Percentiles rank a stretch among this genome's conserved stretches.
Conservation (phyloP, 2,329 filamentous ascomycete genomes). For the Shiraia sp. region DNA sequence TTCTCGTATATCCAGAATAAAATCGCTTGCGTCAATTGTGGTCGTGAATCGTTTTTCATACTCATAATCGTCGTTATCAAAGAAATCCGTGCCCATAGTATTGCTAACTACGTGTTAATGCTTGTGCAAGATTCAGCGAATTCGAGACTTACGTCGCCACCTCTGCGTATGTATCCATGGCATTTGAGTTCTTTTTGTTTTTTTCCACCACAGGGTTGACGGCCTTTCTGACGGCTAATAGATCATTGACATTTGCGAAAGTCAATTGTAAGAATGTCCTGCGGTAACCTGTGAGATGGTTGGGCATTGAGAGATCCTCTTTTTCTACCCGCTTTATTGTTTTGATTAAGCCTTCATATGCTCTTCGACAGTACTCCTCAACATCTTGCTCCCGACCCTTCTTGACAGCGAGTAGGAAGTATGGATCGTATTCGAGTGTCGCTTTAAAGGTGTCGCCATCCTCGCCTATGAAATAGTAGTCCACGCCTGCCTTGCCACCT, state of each 20-base stretch:
- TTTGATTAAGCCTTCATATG: constrained; percentile 81
- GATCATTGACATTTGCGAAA: constrained; percentile 84
- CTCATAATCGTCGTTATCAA: constrained; percentile 80
- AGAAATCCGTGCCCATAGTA: constrained; percentile 87
- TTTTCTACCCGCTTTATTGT: constrained; percentile 77
- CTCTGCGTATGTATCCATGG: constrained; percentile 98
- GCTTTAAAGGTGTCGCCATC: constrained; percentile 92
- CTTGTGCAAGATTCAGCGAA: neutral
- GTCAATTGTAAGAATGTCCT: constrained; percentile 84
- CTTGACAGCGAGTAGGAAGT: constrained; percentile 90
- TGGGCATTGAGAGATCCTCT: constrained; percentile 93
- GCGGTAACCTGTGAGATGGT: constrained; percentile 89
- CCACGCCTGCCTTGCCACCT: constrained; percentile 84
- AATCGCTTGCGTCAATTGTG: constrained; percentile 90
- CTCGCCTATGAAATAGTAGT: constrained; percentile 85
- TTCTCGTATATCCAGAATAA: constrained; percentile 96
- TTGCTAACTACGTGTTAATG: constrained; percentile 55
- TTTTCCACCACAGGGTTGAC: constrained; percentile 92
- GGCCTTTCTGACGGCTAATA: constrained; percentile 81
- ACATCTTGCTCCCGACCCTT: constrained; percentile 88
- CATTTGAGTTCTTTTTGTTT: constrained; percentile 94
- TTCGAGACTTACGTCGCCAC: constrained; percentile 73
- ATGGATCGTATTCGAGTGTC: constrained; percentile 93
- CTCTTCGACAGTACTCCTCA: constrained; percentile 88
- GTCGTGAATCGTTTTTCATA: constrained; percentile 78